phyloP scores from a whole-genome alignment of 257 asterid genomes.

The Nicotiana knightiana region DNA sequence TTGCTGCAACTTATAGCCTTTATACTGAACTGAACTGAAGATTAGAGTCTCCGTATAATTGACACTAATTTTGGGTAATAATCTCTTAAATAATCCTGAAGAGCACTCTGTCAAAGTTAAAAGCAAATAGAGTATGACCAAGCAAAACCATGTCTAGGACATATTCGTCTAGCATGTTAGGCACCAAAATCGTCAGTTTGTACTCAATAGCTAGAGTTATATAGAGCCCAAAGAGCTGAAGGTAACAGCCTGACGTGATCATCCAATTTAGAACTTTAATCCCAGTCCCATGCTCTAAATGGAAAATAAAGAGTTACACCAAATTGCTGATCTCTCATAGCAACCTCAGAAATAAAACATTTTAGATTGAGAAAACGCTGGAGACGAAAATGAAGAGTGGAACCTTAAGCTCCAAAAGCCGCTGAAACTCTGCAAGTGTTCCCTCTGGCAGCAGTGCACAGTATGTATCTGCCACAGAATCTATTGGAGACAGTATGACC shows the following conservation, averaged over 20 bases:
- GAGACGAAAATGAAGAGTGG: neutral
- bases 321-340: neutral
- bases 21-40: neutral
- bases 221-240: neutral
- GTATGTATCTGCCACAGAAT: slow-evolving; percentile 97
- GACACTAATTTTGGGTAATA: neutral
- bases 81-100: neutral
- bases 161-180: neutral
- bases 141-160: neutral
- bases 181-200: neutral
- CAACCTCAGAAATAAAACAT: neutral
- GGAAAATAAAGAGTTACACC: neutral
- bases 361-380: neutral
- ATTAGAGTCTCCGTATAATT: neutral
- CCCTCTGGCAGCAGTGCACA: slow-evolving; percentile 99
- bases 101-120: neutral
- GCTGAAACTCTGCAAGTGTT: slow-evolving; percentile 80
- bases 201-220: neutral
- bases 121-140: neutral
- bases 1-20: neutral
- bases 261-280: neutral
- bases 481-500: slow-evolving; percentile 93
- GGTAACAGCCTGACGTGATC: neutral
- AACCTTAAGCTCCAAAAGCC: slow-evolving; percentile 96
- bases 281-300: neutral